phyloP scores from a whole-genome alignment of 1,139 yeast genomes.

The Saccharomycopsis hybrid region DNA sequence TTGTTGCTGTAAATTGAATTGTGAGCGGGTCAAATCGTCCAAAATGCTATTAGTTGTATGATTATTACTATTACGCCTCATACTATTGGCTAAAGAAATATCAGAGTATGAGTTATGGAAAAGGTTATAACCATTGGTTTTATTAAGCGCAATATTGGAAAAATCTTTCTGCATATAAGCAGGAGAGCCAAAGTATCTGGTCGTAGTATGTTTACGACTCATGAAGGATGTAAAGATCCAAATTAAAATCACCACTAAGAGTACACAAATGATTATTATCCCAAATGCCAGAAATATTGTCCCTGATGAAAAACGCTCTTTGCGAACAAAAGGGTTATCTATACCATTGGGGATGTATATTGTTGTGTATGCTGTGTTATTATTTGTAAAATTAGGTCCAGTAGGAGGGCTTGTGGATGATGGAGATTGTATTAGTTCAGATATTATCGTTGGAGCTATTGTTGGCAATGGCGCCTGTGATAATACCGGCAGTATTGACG shows the following conservation, averaged over 20 bases:
- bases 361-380: too few species aligned
- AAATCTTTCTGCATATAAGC: conserved; percentile 2
- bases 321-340: too few species aligned
- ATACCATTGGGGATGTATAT: too few species aligned
- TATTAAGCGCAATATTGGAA: neutral
- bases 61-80: too few species aligned
- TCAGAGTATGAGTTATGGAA: conserved; percentile 4
- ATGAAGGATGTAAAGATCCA: conserved; percentile 6
- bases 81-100: neutral
- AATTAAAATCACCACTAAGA: conserved; percentile 22
- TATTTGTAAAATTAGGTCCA: too few species aligned
- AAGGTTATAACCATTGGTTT: conserved; percentile 2
- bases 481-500: too few species aligned
- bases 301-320: too few species aligned
- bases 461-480: too few species aligned
- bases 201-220: conserved; percentile 17
- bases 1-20: neutral
- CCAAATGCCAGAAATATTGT: conserved; percentile 81
- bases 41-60: conserved; percentile 4
- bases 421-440: too few species aligned
- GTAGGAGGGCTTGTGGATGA: too few species aligned
- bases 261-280: conserved; percentile 45
- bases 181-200: conserved; percentile 6
- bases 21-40: neutral
- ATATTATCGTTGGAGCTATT: too few species aligned